These are phyloP conservation scores for Durotheca rogersii DNA, from an alignment of 495 filamentous ascomycete species.

Conservation along the genomic window DNA sequence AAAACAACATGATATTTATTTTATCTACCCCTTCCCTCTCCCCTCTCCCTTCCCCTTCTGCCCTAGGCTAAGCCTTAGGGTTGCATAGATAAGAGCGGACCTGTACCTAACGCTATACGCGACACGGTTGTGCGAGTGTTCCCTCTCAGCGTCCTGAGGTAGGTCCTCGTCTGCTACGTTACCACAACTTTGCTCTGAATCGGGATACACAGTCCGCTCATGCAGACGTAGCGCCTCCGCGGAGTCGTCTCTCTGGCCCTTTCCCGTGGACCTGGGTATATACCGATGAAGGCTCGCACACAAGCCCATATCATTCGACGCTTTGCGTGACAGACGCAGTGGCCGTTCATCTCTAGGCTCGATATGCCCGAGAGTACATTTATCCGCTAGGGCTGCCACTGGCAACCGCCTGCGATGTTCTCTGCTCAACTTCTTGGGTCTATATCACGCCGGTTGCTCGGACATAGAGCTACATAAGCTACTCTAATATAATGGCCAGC, in stretches of 20 bases:
- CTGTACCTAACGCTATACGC: neutral
- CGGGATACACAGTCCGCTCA: constrained; percentile 13
- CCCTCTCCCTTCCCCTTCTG: no score
- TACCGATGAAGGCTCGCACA: constrained; percentile 15
- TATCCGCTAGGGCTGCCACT: no score
- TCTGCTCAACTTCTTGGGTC: no score
- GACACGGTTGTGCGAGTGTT: neutral
- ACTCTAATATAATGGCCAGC: no score
- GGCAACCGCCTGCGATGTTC: no score
- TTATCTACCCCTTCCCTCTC: no score
- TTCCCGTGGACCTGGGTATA: neutral
- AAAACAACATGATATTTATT: no score
- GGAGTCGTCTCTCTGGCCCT: neutral
- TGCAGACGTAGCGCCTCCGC: constrained; percentile 17
- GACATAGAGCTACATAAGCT: no score
- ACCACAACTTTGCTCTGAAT: constrained; percentile 10
- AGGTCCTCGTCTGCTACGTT: constrained; percentile 8
- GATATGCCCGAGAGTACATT: no score
- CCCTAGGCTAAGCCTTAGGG: no score
- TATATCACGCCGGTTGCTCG: no score
- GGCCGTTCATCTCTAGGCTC: no score
- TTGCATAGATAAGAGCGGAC: neutral
- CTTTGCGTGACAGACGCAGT: neutral
- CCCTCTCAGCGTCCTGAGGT: constrained; percentile 14
- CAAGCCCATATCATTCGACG: constrained; percentile 6